Percentiles rank a stretch among this genome's conserved stretches.
These are phyloP conservation scores for Peronospora belbahrii DNA, from an alignment of 352 stramenopile species.

Conservation along the genomic window DNA sequence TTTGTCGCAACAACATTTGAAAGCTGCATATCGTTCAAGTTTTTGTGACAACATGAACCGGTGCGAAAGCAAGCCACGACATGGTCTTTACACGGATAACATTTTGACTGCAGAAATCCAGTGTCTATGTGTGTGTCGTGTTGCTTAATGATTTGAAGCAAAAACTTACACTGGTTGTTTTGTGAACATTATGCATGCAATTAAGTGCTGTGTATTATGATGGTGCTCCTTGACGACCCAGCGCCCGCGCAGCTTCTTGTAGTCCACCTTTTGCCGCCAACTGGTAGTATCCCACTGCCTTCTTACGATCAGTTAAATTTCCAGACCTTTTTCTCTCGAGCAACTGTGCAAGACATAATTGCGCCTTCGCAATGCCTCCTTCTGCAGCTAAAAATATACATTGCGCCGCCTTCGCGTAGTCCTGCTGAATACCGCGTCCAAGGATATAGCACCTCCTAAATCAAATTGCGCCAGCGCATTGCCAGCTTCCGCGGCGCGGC, in stretches of 20 bases:
- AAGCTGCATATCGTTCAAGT: background rate
- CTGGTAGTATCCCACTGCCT: slow-evolving; percentile 76
- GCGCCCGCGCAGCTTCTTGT: slow-evolving; percentile 38
- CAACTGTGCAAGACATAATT: slow-evolving; percentile 69
- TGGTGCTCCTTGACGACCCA: slow-evolving; percentile 44
- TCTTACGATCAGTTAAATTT: slow-evolving; percentile 38
- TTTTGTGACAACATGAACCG: background rate
- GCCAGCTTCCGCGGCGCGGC: slow-evolving; percentile 49
- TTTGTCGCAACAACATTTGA: slow-evolving; percentile 8
- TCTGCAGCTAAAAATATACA: slow-evolving; percentile 71
- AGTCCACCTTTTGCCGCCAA: slow-evolving; percentile 48
- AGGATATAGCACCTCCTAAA: slow-evolving; percentile 76
- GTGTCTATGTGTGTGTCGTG: no score
- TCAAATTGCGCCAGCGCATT: slow-evolving; percentile 66
- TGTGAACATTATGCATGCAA: no score
- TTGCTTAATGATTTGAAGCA: no score
- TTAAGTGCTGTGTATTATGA: slow-evolving; percentile 9
- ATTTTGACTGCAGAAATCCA: no score
- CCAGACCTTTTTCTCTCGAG: slow-evolving; percentile 63
- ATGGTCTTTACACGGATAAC: no score
- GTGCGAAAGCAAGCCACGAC: background rate
- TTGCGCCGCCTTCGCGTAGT: slow-evolving; percentile 48
- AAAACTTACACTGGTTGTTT: no score
- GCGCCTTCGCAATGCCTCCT: slow-evolving; percentile 48
- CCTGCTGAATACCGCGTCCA: slow-evolving; percentile 48